Evolutionary conservation across 2,329 filamentous ascomycete genomes (phyloP), one percentile per base, ranked within the genome.

Genomic region (Penicillium sp.): DNA sequence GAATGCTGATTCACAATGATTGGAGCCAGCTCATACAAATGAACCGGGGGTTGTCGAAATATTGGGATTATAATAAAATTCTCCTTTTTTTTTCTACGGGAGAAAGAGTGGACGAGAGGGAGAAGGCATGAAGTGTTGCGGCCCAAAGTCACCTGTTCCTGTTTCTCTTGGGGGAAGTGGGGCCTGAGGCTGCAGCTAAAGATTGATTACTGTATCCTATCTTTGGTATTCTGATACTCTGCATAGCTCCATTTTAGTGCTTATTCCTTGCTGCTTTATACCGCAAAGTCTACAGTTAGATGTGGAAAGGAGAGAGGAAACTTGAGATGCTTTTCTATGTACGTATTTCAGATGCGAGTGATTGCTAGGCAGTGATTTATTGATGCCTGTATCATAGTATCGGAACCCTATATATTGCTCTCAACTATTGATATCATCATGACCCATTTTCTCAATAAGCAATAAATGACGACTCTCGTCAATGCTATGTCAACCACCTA

Each of bases 161-260:
- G 59, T 52, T 60, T 64, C 62, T 54, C 37, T 65, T 64, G 42
- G 39, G 67, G 66, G 60, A 69, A 70, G 65, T 55, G 55, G 50
- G 48, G 59, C 60, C 63, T 62, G 59, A 66, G 62, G 63, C 57
- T 52, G 27, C 31, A 26, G 31, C 21, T 33, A 21, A 8, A 33
- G 31, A 33, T 14, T 31, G 29, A 33, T 33, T 43, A 11, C n/a
- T 50, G 33, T 39, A 23, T 6, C 13, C 47, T 35, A 4, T 33
- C 14, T 48, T 35, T 2, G 19, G 21, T 35, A 5, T 50, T 39
- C 16, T 27, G 25, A 42, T 26, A 23, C n/a, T 33, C 29, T 21
- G 29, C 10, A 48, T 39, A 11, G 11, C 23, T 13, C 11, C 11
- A 23, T 21, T 23, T 6, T 6, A 23, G 9, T 23, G 11, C 3